Base-by-base conservation (phyloP, 73 alveolate genomes). In the Paramecium sexaurelia region DNA sequence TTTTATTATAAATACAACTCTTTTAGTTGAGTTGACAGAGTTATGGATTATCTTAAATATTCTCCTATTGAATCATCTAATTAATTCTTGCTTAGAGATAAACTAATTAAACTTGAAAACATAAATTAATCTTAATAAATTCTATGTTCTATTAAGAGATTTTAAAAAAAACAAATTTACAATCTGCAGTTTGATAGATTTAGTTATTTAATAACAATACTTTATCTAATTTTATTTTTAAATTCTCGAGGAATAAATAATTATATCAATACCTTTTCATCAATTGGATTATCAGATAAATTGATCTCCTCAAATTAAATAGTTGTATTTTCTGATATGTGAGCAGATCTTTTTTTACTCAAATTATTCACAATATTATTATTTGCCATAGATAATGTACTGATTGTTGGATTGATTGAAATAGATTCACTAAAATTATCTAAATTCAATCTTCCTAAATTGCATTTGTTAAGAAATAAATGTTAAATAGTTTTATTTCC, bases 101-200 rank as follows among this genome's bases (percentile, higher is more conserved):
- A 32, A 6, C 83, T 66, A 0, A 29, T 29, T 8, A 66, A 22
- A 11, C 24, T 17, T 1, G 47, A 66, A 66, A 66, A 66, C 13
- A 32, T 3, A 27, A 66, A 66, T 66, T 26, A 66, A 10, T 66
- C 83, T 8, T 66, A 11, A 66, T 66, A 10, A 3, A 29, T 11
- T 66, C 15, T 20, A 10, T 66, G 83, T 13, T 26, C 83, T 66
- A 7, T 13, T 20, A 66, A 2, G 5, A 66, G 20, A 29, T 66
- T 32, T 15, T 66, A 0, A 66, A 66, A 66, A 29, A 66, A 66
- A 6, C 11, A 11, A 10, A 11, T 11, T 66, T 66, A 10, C 2
- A 66, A 66, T 66, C 24, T 66, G 17, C 83, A 66, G 24, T 66
- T 66, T 4, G 83, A 29, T 66, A 66, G n/a, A 66, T 66, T 66